Conservation (phyloP, 169 alveolate species). For the Babesia gibsoni region DNA sequence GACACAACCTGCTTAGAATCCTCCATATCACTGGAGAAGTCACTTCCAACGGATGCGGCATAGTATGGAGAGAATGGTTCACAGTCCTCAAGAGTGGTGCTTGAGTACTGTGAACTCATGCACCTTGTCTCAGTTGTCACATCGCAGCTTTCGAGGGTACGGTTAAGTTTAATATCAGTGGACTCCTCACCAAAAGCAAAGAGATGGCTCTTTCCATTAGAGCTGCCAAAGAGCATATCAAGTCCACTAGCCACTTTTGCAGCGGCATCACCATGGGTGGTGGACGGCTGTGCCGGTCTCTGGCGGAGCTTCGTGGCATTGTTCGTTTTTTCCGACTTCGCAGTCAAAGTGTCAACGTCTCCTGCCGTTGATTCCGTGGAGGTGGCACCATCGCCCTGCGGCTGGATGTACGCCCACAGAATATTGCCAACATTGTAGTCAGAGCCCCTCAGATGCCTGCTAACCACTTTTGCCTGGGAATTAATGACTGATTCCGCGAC, state of each 20-base stretch:
- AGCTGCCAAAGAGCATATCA: slow-evolving; percentile 5
- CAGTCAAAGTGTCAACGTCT: neutral
- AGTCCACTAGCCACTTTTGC: neutral
- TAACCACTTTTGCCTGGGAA: neutral
- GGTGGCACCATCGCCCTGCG: neutral
- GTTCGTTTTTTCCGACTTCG: neutral
- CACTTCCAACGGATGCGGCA: slow-evolving; percentile 3
- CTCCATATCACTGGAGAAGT: neutral
- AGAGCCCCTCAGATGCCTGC: neutral
- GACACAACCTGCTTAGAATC: neutral
- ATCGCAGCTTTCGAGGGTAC: neutral
- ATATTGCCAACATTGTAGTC: neutral
- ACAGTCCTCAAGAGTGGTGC: slow-evolving; percentile 20
- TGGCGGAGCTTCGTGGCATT: neutral
- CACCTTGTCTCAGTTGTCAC: neutral
- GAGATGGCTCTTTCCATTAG: slow-evolving; percentile 14
- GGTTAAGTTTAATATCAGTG: neutral
- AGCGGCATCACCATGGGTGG: neutral
- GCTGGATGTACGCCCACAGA: slow-evolving; percentile 26
- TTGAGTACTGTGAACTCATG: slow-evolving; percentile 7
- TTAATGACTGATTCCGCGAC: neutral
- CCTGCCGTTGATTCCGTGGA: neutral
- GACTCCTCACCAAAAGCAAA: neutral
- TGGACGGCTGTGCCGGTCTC: neutral
- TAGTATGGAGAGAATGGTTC: slow-evolving; percentile 5